These are phyloP conservation scores for Lumnitzera racemosa DNA, from an alignment of 345 rosid genomes.

Conservation along the genomic window DNA sequence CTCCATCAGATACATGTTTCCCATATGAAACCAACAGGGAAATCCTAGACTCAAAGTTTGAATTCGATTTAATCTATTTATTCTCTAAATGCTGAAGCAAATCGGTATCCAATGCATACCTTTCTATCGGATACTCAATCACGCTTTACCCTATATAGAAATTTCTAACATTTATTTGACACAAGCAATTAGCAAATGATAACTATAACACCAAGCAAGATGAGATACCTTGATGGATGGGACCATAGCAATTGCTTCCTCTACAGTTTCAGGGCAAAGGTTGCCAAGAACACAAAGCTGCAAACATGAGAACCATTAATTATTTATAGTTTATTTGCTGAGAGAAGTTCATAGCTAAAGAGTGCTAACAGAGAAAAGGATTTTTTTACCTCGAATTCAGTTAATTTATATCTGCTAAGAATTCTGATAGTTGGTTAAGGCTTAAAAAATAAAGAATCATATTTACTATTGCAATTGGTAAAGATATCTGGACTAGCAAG, in stretches of 20 bases:
- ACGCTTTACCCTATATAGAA: neutral
- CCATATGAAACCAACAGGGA: too few relatives aligned
- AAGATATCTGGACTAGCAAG: neutral
- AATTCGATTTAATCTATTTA: too few relatives aligned
- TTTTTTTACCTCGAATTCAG: slow-evolving; percentile 83
- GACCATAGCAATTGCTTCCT: slow-evolving; percentile 98
- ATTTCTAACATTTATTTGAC: neutral
- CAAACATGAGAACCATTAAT: slow-evolving; percentile 7
- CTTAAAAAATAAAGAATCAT: slow-evolving; percentile 3
- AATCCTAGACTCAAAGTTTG: too few relatives aligned
- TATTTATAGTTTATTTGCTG: neutral
- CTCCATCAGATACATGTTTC: too few relatives aligned
- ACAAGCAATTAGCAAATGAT: neutral
- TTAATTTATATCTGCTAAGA: slow-evolving; percentile 75
- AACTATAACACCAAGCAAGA: neutral
- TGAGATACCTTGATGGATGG: slow-evolving; percentile 79
- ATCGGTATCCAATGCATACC: neutral
- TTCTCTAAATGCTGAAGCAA: too few relatives aligned
- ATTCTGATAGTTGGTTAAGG: slow-evolving; percentile 63
- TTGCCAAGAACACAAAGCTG: slow-evolving; percentile 99
- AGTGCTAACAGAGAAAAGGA: neutral
- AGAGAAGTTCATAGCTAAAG: neutral
- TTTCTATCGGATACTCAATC: too few relatives aligned
- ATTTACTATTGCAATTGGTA: neutral
- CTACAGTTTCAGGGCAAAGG: slow-evolving; percentile 94